These are phyloP conservation scores for Meyerozyma athensensis DNA, from an alignment of 1,139 yeast genomes.

Conservation along the genomic window DNA sequence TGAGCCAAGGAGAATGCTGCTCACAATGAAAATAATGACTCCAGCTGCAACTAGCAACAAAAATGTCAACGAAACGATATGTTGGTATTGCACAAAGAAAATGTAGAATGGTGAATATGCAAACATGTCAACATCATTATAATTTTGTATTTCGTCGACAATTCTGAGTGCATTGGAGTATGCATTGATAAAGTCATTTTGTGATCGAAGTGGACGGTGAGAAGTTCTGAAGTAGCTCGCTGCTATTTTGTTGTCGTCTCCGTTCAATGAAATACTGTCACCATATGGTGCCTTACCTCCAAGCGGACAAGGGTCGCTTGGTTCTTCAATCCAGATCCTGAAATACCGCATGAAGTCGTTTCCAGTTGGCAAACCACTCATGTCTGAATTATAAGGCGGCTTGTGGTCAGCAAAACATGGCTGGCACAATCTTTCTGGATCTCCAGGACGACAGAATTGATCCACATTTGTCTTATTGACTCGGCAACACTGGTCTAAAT, in stretches of 20 bases:
- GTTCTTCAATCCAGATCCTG: conserved; percentile 77
- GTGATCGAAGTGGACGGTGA: conserved; percentile 80
- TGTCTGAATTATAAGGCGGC: conserved; percentile 61
- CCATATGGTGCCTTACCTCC: conserved; percentile 95
- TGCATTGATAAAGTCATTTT: conserved; percentile 77
- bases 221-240: conserved; percentile 73
- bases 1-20: conserved; percentile 65
- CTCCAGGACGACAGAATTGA: conserved; percentile 62
- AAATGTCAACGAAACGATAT: conserved; percentile 56
- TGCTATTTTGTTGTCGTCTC: conserved; percentile 34
- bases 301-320: conserved; percentile 87
- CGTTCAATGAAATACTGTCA: conserved; percentile 44
- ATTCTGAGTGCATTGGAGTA: conserved; percentile 72
- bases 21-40: conserved; percentile 47
- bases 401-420: conserved; percentile 58
- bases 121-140: conserved; percentile 50
- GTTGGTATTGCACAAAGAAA: conserved; percentile 81
- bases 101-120: conserved; percentile 92
- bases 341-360: conserved; percentile 69
- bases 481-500: conserved; percentile 81
- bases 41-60: conserved; percentile 54
- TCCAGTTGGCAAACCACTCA: conserved; percentile 83
- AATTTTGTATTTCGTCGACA: conserved; percentile 48
- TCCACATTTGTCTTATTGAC: conserved; percentile 37
- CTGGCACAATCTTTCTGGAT: conserved; percentile 70